phyloP scores from a whole-genome alignment of 2,329 filamentous ascomycete species.

The Trichoderma atrobrunneum region DNA sequence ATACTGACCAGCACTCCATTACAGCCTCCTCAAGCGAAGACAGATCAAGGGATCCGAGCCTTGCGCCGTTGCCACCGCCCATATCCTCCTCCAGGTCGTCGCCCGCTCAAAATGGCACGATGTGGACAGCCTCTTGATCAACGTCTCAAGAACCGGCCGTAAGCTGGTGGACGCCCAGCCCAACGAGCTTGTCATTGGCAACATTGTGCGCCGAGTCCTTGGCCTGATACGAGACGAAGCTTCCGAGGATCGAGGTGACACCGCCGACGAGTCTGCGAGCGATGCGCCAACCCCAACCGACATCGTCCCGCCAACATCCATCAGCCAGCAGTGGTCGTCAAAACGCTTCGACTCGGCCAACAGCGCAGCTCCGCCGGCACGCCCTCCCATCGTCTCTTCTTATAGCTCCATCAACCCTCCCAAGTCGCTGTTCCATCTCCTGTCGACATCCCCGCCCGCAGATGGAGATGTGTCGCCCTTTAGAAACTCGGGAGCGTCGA shows the following conservation, averaged over 20 bases:
- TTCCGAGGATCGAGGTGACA: constrained; percentile 71
- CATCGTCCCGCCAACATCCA: constrained; percentile 32
- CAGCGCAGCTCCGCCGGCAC: constrained; percentile 33
- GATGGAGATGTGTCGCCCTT: constrained; percentile 45
- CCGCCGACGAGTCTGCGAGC: constrained; percentile 57
- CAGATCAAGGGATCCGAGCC: constrained; percentile 85
- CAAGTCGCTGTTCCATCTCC: constrained; percentile 84
- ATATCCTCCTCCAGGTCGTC: constrained; percentile 83
- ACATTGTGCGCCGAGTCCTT: constrained; percentile 86
- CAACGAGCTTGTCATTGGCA: constrained; percentile 86
- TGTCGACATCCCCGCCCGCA: constrained; percentile 65
- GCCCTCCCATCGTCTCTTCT: constrained; percentile 61
- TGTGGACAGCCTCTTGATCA: constrained; percentile 73
- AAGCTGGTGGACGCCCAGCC: constrained; percentile 80
- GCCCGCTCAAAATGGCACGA: constrained; percentile 76
- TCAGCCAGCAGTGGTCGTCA: constrained; percentile 32
- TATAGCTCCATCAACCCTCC: constrained; percentile 63
- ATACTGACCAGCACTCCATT: constrained; percentile 9
- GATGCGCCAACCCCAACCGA: constrained; percentile 44
- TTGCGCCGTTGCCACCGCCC: constrained; percentile 87
- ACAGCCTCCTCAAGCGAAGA: constrained; percentile 79
- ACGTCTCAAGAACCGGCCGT: constrained; percentile 75
- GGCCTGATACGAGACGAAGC: constrained; percentile 90
- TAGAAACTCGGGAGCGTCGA: constrained; percentile 48
- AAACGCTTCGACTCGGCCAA: constrained; percentile 28